Conservation (phyloP, 805 yeast species). For the Cyberlindnera mycetangii region DNA sequence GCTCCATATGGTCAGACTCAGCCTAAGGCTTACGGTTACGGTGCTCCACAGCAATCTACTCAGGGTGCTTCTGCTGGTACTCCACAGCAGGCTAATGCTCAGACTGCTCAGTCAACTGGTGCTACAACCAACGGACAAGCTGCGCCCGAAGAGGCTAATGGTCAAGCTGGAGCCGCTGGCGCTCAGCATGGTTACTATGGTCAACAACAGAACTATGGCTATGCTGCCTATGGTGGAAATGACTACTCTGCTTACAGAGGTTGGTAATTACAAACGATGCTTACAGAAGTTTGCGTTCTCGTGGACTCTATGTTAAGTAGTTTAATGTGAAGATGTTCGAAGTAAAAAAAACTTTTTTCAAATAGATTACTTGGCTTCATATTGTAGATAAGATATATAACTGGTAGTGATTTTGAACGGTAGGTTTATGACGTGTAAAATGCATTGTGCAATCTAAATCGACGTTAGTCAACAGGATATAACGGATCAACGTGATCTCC, state of each 20-base stretch:
- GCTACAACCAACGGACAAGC: constrained; percentile 10
- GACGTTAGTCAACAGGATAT: constrained; percentile 6
- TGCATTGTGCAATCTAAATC: background rate
- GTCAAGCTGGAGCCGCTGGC: constrained; percentile 13
- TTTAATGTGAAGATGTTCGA: constrained; percentile 6
- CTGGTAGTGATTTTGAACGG: no score
- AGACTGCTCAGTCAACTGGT: constrained; percentile 16
- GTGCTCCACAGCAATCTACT: constrained; percentile 14
- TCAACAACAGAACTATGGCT: constrained; percentile 21
- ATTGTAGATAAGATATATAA: no score
- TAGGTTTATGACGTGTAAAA: no score
- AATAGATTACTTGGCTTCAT: background rate
- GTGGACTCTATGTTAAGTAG: background rate
- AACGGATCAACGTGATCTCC: constrained; percentile 26
- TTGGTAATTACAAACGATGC: constrained; percentile 6
- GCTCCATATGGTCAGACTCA: constrained; percentile 20
- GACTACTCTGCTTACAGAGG: constrained; percentile 18
- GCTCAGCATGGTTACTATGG: constrained; percentile 28
- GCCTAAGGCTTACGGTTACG: constrained; percentile 23
- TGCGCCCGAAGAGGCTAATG: constrained; percentile 19
- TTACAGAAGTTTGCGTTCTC: background rate
- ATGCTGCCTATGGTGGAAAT: constrained; percentile 18
- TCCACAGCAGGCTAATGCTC: constrained; percentile 11
- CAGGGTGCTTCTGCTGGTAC: constrained; percentile 10
- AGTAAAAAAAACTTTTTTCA: background rate